phyloP scores from a whole-genome alignment of 768 basidiomycete genomes.

The Lactarius indigo region DNA sequence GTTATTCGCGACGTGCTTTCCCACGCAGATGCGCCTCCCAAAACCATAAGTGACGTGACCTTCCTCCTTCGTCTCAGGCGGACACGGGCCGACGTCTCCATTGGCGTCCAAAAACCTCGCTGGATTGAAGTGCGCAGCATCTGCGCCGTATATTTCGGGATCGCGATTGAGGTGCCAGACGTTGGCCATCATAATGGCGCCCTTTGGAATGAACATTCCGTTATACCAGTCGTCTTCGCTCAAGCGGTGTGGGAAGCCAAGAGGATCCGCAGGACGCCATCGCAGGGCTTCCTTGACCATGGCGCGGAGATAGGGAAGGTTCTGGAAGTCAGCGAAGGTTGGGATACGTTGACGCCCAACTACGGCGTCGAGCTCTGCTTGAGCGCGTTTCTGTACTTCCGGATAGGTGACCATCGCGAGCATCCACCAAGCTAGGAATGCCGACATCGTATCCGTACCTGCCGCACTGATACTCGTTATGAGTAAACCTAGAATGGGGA shows the following conservation, averaged over 20 bases:
- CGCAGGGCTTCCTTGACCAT: conserved; percentile 21
- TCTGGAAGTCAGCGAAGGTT: conserved; percentile 8
- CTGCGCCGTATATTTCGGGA: conserved; percentile 28
- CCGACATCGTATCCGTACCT: background rate
- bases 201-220: conserved; percentile 34
- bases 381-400: background rate
- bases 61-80: conserved; percentile 31
- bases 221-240: conserved; percentile 30
- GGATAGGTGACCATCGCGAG: conserved; percentile 5
- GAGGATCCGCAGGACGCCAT: background rate
- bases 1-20: conserved; percentile 25
- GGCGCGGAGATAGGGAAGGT: conserved; percentile 19
- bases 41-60: conserved; percentile 31
- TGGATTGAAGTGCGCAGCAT: conserved; percentile 27
- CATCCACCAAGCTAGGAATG: conserved; percentile 2
- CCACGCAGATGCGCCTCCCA: conserved; percentile 23
- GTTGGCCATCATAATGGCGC: conserved; percentile 33
- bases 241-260: conserved; percentile 24
- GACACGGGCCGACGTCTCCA: conserved; percentile 21
- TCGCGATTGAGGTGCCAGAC: conserved; percentile 28
- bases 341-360: conserved; percentile 14
- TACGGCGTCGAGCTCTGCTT: conserved; percentile 14
- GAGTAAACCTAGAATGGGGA: background rate
- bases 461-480: background rate
- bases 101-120: conserved; percentile 28